Conservation (phyloP, 2,329 filamentous ascomycete genomes). For the Eutypella sp. region DNA sequence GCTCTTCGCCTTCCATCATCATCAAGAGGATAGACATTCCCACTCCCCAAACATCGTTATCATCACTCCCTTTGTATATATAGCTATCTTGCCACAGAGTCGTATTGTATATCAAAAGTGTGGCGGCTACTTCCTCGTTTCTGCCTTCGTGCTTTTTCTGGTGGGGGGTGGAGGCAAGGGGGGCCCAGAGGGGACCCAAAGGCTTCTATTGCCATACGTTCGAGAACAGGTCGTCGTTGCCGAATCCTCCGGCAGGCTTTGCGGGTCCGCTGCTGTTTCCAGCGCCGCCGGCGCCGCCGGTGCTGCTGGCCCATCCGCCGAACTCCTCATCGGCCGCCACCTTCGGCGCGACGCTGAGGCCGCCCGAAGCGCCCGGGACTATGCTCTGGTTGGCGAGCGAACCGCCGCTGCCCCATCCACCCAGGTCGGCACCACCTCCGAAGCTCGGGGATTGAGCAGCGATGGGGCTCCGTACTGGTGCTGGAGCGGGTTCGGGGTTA, state of each 20-base stretch:
- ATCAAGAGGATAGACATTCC: too few species aligned
- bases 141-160: too few species aligned
- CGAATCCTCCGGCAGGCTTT: constrained; percentile 57
- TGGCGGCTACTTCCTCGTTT: too few species aligned
- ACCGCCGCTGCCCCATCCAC: constrained; percentile 46
- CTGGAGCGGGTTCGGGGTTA: constrained; percentile 50
- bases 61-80: too few species aligned
- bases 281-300: constrained; percentile 36
- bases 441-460: constrained; percentile 32
- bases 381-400: constrained; percentile 56
- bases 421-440: constrained; percentile 57
- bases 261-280: constrained; percentile 35
- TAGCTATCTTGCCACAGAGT: too few species aligned
- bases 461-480: constrained; percentile 58
- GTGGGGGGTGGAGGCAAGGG: background rate
- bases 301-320: constrained; percentile 84
- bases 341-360: constrained; percentile 60
- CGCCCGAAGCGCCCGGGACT: constrained; percentile 58
- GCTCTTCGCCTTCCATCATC: too few species aligned
- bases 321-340: constrained; percentile 92
- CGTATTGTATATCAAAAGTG: too few species aligned
- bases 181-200: background rate
- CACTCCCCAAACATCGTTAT: too few species aligned
- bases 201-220: constrained; percentile 80
- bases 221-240: constrained; percentile 82